A percentile compares a stretch with the other conserved stretches of the same genome.
Conservation (phyloP, 148 eudicot species). For the Beta vulgaris region DNA sequence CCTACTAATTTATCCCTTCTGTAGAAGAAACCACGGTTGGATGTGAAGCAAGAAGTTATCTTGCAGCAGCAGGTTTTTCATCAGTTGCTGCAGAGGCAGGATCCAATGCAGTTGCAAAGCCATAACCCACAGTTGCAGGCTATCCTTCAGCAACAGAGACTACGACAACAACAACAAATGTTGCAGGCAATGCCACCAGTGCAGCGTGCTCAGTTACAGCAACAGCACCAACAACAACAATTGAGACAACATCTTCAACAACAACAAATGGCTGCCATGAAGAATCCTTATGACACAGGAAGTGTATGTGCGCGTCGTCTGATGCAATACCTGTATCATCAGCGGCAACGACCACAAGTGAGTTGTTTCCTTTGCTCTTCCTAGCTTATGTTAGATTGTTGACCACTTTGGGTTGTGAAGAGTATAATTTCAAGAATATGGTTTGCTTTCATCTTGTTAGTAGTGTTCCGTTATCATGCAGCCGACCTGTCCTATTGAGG, state of each 20-base stretch:
- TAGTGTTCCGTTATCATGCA: not conserved
- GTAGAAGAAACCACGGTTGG: conserved; percentile 81
- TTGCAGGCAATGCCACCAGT: too few species aligned
- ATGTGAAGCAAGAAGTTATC: conserved; percentile 77
- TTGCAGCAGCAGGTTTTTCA: conserved; percentile 69
- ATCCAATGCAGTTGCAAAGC: conserved; percentile 58
- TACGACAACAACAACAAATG: too few species aligned
- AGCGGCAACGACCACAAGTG: conserved; percentile 74
- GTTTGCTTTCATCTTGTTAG: not conserved
- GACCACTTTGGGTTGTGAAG: not conserved
- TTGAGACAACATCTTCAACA: too few species aligned
- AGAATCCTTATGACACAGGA: too few species aligned
- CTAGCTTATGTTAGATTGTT: not conserved
- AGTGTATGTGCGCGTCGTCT: conserved; percentile 82
- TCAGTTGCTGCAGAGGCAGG: conserved; percentile 71
- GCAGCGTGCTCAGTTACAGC: too few species aligned
- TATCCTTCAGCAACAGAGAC: conserved; percentile 74
- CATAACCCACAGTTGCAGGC: conserved; percentile 79
- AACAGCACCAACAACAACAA: too few species aligned
- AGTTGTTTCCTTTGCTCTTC: too few species aligned
- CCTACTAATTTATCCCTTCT: conserved; percentile 49
- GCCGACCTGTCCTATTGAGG: too few species aligned
- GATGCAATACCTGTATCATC: conserved; percentile 92
- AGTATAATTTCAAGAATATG: not conserved
- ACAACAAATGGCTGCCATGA: too few species aligned